Evolutionary conservation across 192 early-diverging fungal genomes (phyloP), one percentile per base, ranked within the genome.

Genomic region (Coemansia interrupta): DNA sequence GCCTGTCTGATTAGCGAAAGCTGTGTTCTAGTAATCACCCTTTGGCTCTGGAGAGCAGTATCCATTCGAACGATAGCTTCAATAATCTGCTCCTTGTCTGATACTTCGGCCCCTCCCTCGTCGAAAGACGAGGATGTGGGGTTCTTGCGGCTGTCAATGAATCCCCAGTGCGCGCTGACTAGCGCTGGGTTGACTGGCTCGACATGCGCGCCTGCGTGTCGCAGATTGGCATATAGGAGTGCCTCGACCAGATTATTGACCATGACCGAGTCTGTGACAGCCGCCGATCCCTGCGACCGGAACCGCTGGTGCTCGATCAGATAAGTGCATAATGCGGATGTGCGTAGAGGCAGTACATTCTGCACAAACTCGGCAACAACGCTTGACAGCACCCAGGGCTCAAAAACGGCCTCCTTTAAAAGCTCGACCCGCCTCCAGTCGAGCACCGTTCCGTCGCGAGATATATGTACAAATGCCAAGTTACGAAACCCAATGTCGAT

Each of bases 251-350:
- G 70, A 45, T 77, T 81, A 44, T 73, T 81, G 24, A 81, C 69
- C 70, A 81, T 76, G 9, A 73, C 60, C 1, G 80, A 72, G 58
- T 81, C 65, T 36, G 80, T 73, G 19, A 81, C 73, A 3, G 66
- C 70, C 8, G 72, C 63, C 8, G 70, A 76, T 15, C 80, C 80
- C 60, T 72, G 70, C 23, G 80, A 72, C 20, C 80, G 63, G 24
- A 81, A 81, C 55, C 80, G 69, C 61, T 81, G 80, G 30, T 76
- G 80, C 32, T 81, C 80, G 18, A 81, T 70, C 3, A 81, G 13
- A 48, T 77, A 81, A 10, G 70, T 70, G 42, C 69, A 74, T 29
- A 36, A 18, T 6, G 55, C 42, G 15, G 66, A 60, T 5, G 52
- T 40, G 8, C 57, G 61, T 18, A 64, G 30, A 23, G 80, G 80